phyloP scores from a whole-genome alignment of 768 basidiomycete genomes.

The Leucogyrophana mollusca region DNA sequence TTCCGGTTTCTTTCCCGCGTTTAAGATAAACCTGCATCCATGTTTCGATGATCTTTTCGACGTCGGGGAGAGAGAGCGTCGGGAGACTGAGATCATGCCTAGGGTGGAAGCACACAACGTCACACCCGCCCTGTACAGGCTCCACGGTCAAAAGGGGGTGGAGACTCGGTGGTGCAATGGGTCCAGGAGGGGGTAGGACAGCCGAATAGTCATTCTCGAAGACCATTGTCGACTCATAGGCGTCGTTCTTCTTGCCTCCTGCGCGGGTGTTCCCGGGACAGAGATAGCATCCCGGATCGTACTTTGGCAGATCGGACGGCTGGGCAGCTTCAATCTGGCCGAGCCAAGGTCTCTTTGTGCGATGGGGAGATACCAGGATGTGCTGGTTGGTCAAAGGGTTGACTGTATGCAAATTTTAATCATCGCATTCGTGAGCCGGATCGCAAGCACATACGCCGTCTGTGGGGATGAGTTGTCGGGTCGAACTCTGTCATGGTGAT shows the following conservation, averaged over 20 bases:
- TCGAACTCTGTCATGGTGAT: conserved; percentile 44
- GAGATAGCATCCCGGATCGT: conserved; percentile 79
- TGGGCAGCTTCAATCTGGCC: conserved; percentile 79
- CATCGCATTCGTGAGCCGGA: not conserved
- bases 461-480: conserved; percentile 63
- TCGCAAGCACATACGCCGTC: conserved; percentile 51
- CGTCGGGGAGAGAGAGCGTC: conserved; percentile 53
- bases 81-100: conserved; percentile 85
- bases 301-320: conserved; percentile 47
- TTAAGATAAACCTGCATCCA: conserved; percentile 68
- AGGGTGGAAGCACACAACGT: conserved; percentile 85
- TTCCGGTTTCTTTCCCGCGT: conserved; percentile 63
- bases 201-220: conserved; percentile 88
- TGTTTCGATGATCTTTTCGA: conserved; percentile 62
- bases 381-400: conserved; percentile 80
- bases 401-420: conserved; percentile 39
- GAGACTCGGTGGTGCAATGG: conserved; percentile 44
- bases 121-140: conserved; percentile 81
- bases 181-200: conserved; percentile 62
- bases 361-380: conserved; percentile 86
- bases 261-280: conserved; percentile 83
- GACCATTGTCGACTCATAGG: conserved; percentile 63
- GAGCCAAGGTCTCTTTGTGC: conserved; percentile 88
- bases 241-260: conserved; percentile 66
- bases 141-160: conserved; percentile 64